Percentiles rank a stretch among this genome's conserved stretches.
These are phyloP conservation scores for Areca catechu DNA, from an alignment of 176 grass and related monocot genomes.

Conservation along the genomic window DNA sequence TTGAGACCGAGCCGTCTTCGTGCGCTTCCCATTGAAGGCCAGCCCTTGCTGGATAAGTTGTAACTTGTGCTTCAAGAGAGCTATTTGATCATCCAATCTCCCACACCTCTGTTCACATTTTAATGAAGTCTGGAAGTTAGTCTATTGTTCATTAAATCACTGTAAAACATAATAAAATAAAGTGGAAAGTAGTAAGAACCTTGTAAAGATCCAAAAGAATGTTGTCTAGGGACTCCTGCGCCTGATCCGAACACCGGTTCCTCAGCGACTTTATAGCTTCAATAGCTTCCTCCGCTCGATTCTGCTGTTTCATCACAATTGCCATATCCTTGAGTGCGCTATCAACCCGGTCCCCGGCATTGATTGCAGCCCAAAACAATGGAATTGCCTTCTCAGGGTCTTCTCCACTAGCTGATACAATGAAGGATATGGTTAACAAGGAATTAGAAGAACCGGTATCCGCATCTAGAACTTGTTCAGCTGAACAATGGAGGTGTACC, in stretches of 20 bases:
- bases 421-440: background rate
- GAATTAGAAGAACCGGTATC: background rate
- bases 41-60: conserved; percentile 63
- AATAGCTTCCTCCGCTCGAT: conserved; percentile 90
- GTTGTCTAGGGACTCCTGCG: conserved; percentile 95
- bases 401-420: conserved; percentile 75
- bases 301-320: conserved; percentile 99
- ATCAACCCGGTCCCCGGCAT: conserved; percentile 77
- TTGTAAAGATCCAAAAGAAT: conserved; percentile 95
- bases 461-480: background rate
- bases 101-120: conserved; percentile 52
- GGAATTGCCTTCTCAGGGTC: conserved; percentile 84
- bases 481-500: conserved; percentile 25
- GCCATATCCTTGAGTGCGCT: conserved; percentile 99
- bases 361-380: conserved; percentile 92
- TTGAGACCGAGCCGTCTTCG: conserved; percentile 86
- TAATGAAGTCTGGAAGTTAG: too few relatives aligned
- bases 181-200: conserved; percentile 17
- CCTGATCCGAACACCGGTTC: conserved; percentile 76
- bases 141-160: too few relatives aligned
- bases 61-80: conserved; percentile 77
- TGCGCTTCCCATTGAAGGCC: conserved; percentile 94
- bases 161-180: too few relatives aligned
- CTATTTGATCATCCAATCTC: conserved; percentile 81
- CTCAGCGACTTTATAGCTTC: conserved; percentile 97